These are phyloP conservation scores for Candida wancherniae DNA, from an alignment of 805 yeast genomes.

Conservation along the genomic window DNA sequence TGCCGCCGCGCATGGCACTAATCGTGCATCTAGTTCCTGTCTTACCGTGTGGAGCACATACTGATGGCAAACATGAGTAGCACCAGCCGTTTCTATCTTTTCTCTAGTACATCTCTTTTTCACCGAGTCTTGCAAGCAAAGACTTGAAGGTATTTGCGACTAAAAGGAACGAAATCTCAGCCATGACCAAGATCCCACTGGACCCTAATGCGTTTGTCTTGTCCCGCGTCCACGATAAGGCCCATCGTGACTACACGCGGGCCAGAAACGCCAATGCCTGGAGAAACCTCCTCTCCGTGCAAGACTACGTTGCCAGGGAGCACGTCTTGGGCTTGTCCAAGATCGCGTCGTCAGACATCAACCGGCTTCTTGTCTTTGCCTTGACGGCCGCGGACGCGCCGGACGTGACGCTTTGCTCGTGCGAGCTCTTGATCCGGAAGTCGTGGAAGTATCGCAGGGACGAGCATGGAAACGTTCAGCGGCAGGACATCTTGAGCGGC, in stretches of 20 bases:
- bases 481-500: slow-evolving; percentile 24
- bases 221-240: slow-evolving; percentile 19
- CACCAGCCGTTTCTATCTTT: too few relatives aligned
- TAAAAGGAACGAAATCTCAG: too few relatives aligned
- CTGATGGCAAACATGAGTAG: too few relatives aligned
- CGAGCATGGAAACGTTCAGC: slow-evolving; percentile 14
- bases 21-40: too few relatives aligned
- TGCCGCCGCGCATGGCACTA: too few relatives aligned
- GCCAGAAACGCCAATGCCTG: slow-evolving; percentile 31
- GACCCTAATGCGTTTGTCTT: slow-evolving; percentile 14
- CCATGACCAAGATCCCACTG: slow-evolving; percentile 6
- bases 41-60: too few relatives aligned
- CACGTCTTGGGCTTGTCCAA: slow-evolving; percentile 22
- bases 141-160: too few relatives aligned
- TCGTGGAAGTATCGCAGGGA: slow-evolving; percentile 21
- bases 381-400: slow-evolving; percentile 19
- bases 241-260: slow-evolving; percentile 29
- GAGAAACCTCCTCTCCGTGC: slow-evolving; percentile 30
- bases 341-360: slow-evolving; percentile 16
- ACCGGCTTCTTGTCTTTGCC: slow-evolving; percentile 22
- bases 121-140: too few relatives aligned
- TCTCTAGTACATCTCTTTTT: too few relatives aligned
- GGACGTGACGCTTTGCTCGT: slow-evolving; percentile 26
- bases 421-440: slow-evolving; percentile 32
- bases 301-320: slow-evolving; percentile 36